Base-by-base conservation (phyloP, 805 yeast species). In the Metschnikowia peoriensis region DNA sequence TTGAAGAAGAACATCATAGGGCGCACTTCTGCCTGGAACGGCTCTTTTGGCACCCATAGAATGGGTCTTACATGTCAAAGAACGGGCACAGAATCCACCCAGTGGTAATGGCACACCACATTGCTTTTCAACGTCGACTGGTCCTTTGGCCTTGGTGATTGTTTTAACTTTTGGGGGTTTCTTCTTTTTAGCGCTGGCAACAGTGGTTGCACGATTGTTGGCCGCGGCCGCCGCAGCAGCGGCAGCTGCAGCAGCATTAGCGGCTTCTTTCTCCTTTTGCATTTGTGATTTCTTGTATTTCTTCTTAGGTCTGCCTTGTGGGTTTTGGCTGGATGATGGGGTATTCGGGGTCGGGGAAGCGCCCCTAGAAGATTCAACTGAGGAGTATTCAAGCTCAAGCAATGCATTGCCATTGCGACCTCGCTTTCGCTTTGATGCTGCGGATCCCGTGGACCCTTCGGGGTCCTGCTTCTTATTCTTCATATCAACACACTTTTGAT, bases 1-100 rank as follows among this genome's bases (percentile, higher is more conserved):
- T 17, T 92, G 90, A 51, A 94, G 75, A 49, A 94, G 74, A 29
- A 83, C 84, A 67, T 94, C 99, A 70, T 91, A 94, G 0, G 97
- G 91, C 7, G 94, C 92, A 37, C 96, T 85, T 61, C 99, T 80
- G 10, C 99, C 99, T 15, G 83, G 84, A 17, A 94, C 99, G 0
- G 97, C 92, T 61, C 99, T 81, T 64, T 94, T 94, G 28, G 97
- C 97, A 35, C 97, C 97, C 97, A 94, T 92, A 1, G 98, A 89
- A 70, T 94, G 99, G 0, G 97, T 91, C 66, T 94, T 94, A 78
- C 99, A 94, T 0, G 99, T 94, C 54, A 94, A 76, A 0, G 97
- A 91, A 47, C 99, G 79, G 5, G 97, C 97, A 76, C 99, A 94
- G 60, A 84, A 86, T 0, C 96, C 96, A n/a, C 97, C 98, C 58